Evolutionary conservation across 331 rosid species (phyloP), one percentile per base, ranked within the genome.

Genomic region (Cydonia oblonga): DNA sequence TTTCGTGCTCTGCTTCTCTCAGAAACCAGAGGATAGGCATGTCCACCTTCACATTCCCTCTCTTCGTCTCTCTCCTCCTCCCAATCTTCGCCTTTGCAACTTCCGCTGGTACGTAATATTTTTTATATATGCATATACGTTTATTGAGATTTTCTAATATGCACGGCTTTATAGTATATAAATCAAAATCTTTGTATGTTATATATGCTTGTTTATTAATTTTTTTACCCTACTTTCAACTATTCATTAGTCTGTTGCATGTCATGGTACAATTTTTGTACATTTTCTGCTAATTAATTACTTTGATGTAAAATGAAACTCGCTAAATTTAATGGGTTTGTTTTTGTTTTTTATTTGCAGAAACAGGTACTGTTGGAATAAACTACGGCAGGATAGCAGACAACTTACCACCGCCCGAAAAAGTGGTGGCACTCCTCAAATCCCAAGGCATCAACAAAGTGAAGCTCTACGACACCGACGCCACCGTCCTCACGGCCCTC

Each of bases 301-400:
- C 53, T 0, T 46, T 5, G 8, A 16, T 6, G 20, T 16, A 5
- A 5, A 46, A 46, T 46, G 19, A 9, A 44, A 44, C 52, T 44
- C n/a, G 9, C 23, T 9, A 4, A 9, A 9, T 4, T 3, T 25
- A 9, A 25, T 53, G 2, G 7, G 5, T n/a, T 6, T 53, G 6
- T 60, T 12, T 24, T 1, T 4, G 12, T 3, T 16, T 38, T 38
- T 38, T 38, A 38, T 22, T 64, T 78, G 28, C 82, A 83, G 92
- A 81, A 9, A 62, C 44, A 29, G 92, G 90, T 9, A 82, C 81
- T 1, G 12, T 93, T 1, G 97, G 97, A 54, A 84, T 93, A 3
- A 93, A 93, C 87, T 93, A 93, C 19, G 98, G 98, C 0, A 58
- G 90, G 46, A 52, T 90, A 5, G 98, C 98, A 0, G 79, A 89